phyloP scores from a whole-genome alignment of 306 rosid species.

The Quercus mongolica region DNA sequence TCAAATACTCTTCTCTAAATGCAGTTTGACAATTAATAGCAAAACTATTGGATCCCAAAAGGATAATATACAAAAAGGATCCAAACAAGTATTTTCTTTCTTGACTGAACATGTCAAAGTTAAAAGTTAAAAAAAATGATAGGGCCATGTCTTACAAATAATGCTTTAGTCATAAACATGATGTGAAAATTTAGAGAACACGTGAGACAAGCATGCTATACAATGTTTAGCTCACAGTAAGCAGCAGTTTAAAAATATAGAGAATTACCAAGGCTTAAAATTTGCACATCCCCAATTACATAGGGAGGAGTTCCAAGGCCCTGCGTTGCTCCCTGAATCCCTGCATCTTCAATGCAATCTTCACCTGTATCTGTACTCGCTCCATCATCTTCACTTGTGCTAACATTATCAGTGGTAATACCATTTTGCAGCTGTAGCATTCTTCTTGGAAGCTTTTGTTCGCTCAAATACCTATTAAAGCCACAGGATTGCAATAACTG shows the following conservation, averaged over 20 bases:
- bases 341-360: conserved; percentile 50
- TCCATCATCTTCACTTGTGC: conserved; percentile 71
- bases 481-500: conserved; percentile 24
- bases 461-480: conserved; percentile 70
- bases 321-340: conserved; percentile 29
- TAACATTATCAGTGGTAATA: conserved; percentile 55
- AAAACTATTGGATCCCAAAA: background rate
- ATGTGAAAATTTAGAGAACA: conserved; percentile 1
- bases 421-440: conserved; percentile 81
- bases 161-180: background rate
- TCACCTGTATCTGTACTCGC: conserved; percentile 70
- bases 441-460: conserved; percentile 79
- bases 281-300: conserved; percentile 69
- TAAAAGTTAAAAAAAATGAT: background rate
- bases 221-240: background rate
- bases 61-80: background rate
- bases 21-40: background rate
- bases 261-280: conserved; percentile 70
- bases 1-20: conserved; percentile 15
- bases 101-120: background rate
- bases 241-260: conserved; percentile 1
- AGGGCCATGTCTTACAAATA: background rate
- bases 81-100: background rate
- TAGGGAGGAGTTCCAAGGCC: conserved; percentile 55
- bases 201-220: conserved; percentile 12